Base-by-base conservation (phyloP, 169 alveolate genomes). In the Perkinsus olseni region DNA sequence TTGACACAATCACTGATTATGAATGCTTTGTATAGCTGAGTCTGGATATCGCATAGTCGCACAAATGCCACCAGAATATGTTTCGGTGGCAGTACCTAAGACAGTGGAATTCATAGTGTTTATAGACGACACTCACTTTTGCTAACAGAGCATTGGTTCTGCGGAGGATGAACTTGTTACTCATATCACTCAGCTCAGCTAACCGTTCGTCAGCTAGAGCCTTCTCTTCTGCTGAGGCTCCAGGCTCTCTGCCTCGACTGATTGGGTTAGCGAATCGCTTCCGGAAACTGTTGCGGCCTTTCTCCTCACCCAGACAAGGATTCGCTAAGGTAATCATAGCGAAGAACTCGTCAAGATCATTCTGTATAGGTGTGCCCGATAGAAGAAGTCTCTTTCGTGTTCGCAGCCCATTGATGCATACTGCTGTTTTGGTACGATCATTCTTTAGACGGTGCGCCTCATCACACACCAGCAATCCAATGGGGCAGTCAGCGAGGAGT, bases 381-480 rank as follows among this genome's bases (percentile, higher is more conserved):
- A 97, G 96, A 40, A 97, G 96, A 24, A 97, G 96, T 45, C 99
- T 96, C 94, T 96, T 98, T 62, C 97, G 97, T 74, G 99, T 98
- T 37, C 98, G 96, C 37, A 98, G 95, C 48, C 96, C 94, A 92
- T 97, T 95, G 51, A 98, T 96, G 38, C 98, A 97, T 93, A 96
- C 96, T 45, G 98, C 94, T 38, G 99, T 98, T 95, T 97, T 97
- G 34, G 99, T 97, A 50, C 96, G 97, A 92, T 97, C 98, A 92
- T 98, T 98, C 94, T 98, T 98, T 91, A 98, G 96, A 94, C 98
- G 97, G 93, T 98, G 99, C 31, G 99, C 99, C 94, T 98, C 99
- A 94, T 98, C 99, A 93, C 99, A 98, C 45, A 98, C 97, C 40
- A 98, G 94, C 93, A 98, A 96, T 94, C 98, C 99, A 92, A 97